A percentile compares a stretch with the other conserved stretches of the same genome.
phyloP scores from a whole-genome alignment of 2,329 filamentous ascomycete genomes.

The Ophiostoma himal-ulmi region DNA sequence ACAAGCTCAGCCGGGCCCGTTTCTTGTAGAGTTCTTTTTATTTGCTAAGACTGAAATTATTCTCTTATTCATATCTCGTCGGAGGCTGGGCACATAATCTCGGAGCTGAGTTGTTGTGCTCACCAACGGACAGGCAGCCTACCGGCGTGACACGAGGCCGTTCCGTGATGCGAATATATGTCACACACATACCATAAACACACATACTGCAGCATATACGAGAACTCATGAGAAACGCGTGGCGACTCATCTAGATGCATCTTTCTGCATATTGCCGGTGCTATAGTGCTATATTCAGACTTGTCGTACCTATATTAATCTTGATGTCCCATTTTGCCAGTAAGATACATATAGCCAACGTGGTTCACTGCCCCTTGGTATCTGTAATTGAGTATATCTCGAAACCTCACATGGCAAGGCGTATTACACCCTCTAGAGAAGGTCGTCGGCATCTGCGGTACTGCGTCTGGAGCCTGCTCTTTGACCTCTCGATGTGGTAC shows the following conservation, averaged over 20 bases:
- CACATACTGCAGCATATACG: background rate
- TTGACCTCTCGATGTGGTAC: constrained; percentile 1
- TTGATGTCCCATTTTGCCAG: background rate
- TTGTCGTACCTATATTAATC: background rate
- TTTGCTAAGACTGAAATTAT: background rate
- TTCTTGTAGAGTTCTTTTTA: background rate
- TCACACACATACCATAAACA: background rate
- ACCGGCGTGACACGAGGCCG: constrained; percentile 5
- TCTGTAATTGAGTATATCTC: background rate
- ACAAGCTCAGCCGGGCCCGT: background rate
- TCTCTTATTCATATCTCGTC: background rate
- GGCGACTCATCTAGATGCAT: background rate
- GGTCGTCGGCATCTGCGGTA: background rate
- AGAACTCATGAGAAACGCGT: background rate
- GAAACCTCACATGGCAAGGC: background rate
- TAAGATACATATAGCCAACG: background rate
- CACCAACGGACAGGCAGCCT: background rate
- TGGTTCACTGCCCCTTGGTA: background rate
- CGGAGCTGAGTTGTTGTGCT: constrained; percentile 5
- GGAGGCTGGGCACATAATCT: background rate
- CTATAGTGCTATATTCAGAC: background rate
- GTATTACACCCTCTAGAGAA: background rate
- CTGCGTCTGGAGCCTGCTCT: background rate
- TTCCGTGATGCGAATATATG: background rate
- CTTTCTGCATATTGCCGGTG: background rate